Base-by-base conservation (phyloP, 139 green algal genomes). In the Pleodorina starrii region DNA sequence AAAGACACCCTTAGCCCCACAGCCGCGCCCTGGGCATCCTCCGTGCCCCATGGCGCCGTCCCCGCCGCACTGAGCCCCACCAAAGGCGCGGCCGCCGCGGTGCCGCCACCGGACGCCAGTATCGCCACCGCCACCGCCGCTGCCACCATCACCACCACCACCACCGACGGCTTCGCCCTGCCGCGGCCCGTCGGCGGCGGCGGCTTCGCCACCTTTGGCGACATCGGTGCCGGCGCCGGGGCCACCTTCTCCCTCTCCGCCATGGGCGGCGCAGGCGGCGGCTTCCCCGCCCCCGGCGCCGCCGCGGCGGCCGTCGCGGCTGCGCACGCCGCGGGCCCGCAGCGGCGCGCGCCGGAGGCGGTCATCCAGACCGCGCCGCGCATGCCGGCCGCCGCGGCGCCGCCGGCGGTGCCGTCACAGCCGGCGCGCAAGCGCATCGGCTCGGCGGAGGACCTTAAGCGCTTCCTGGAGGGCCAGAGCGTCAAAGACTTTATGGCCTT, bases 401-500 rank as follows among this genome's bases (percentile, higher is more conserved):
- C 2, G 40, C 42, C 50, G 6, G 46, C 43, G 27, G 59, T 4
- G 6, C 60, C 50, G 36, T 90, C 19, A 19, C 25, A 50, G 32
- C 86, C 81, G 1, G 88, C 92, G 12, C 36, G 43, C 40, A 94
- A 94, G 75, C 66, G 66, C 54, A 93, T 94, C 48, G 16, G 42
- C 16, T 71, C 72, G 23, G 90, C 74, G 0, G 88, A 92, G 0
- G 90, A 91, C 19, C 88, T 95, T 0, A 90, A 89, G 19, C 66
- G 32, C 4, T 99, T 98, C 78, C 85, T 97, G 14, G 38, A 91
- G 44, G 93, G 89, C 25, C 57, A 92, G 3, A 60, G 87, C 0
- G 92, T 90, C 11, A 77, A 79, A 29, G 90, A 95, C 50, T 98
- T 98, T 89, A 72, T 99, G 73, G 93, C 83, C 2, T 99, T 99